phyloP scores from a whole-genome alignment of 805 yeast genomes.

The Metschnikowia santaceciliae region DNA sequence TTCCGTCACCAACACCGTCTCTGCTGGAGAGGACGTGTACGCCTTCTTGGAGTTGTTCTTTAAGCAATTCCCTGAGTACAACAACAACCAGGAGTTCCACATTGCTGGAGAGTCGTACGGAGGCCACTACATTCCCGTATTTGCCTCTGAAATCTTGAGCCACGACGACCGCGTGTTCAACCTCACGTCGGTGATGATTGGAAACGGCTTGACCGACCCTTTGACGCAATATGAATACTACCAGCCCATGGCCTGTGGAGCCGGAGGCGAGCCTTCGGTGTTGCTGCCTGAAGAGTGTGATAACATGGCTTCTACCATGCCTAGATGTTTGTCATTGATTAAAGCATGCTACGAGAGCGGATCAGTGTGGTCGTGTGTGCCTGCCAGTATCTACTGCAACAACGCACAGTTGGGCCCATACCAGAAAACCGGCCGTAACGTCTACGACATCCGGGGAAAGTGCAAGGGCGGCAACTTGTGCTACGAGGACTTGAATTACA shows the following conservation, averaged over 20 bases:
- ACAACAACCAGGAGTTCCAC: conserved; percentile 53
- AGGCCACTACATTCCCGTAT: conserved; percentile 90
- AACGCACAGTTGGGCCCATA: conserved; percentile 63
- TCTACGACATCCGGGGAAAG: conserved; percentile 78
- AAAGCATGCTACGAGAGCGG: conserved; percentile 73
- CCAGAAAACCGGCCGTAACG: conserved; percentile 75
- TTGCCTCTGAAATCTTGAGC: conserved; percentile 73
- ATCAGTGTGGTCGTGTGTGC: conserved; percentile 81
- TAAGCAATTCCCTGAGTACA: conserved; percentile 73
- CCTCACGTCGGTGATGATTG: conserved; percentile 67
- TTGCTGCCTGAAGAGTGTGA: conserved; percentile 67
- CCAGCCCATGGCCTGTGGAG: conserved; percentile 91
- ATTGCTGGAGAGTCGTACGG: conserved; percentile 94
- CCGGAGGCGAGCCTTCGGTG: conserved; percentile 78
- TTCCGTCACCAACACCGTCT: conserved; percentile 61
- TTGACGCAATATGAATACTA: conserved; percentile 38
- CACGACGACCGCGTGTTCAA: conserved; percentile 38
- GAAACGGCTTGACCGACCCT: conserved; percentile 90
- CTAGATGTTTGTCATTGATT: conserved; percentile 74
- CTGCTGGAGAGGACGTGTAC: conserved; percentile 86
- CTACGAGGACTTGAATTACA: conserved; percentile 71
- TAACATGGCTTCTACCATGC: conserved; percentile 55
- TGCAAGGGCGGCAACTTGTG: conserved; percentile 73
- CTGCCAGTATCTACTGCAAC: conserved; percentile 88
- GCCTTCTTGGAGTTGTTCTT: conserved; percentile 81